Conservation (phyloP, 2,329 filamentous ascomycete species). For the Microdochium trichocladiopsis region DNA sequence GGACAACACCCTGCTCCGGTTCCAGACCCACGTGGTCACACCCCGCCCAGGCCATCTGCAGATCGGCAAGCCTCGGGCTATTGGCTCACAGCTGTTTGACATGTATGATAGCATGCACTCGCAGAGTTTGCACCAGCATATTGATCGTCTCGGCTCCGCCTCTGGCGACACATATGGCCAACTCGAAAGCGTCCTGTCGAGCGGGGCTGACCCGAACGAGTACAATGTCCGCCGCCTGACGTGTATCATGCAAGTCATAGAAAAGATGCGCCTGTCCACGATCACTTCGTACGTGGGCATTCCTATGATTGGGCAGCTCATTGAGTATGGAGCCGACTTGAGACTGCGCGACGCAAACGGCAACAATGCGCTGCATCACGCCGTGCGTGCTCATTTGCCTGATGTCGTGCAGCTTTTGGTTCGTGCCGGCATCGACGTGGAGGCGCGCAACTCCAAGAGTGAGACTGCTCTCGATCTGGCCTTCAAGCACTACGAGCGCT, state of each 20-base stretch:
- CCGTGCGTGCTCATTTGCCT: not conserved
- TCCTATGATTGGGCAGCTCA: not conserved
- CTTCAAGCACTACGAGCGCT: not conserved
- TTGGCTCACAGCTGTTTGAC: not conserved
- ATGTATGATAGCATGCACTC: not conserved
- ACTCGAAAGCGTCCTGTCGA: not conserved
- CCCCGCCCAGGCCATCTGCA: not conserved
- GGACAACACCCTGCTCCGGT: not conserved
- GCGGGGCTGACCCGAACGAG: not conserved
- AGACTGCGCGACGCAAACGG: not conserved
- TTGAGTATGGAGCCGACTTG: not conserved
- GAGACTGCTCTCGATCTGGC: not conserved
- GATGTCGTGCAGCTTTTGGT: not conserved
- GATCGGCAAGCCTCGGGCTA: not conserved
- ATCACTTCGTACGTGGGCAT: not conserved
- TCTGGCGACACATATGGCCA: not conserved
- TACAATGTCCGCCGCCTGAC: not conserved
- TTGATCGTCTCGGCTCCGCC: not conserved
- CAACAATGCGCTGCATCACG: not conserved
- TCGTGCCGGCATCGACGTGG: not conserved
- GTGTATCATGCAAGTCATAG: not conserved
- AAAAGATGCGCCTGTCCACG: not conserved
- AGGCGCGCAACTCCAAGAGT: not conserved
- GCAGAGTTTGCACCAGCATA: not conserved
- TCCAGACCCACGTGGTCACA: not conserved